Evolutionary conservation across 228 moss, liverwort and hornwort genomes (phyloP), one percentile per base, ranked within the genome.

Genomic region (Sphagnum magellanicum): DNA sequence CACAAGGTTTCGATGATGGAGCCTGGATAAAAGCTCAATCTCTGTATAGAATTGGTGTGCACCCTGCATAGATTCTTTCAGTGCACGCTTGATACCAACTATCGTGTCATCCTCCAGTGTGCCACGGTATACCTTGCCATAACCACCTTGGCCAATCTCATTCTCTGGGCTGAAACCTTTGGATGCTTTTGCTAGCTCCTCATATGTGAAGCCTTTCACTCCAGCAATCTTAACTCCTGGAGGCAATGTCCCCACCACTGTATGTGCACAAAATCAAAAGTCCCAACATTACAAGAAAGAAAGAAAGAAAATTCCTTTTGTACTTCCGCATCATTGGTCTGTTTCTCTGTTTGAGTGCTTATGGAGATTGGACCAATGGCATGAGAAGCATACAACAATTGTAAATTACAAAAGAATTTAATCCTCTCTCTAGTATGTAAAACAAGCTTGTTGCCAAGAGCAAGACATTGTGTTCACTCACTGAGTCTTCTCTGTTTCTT

Each of bases 71-170:
- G 90, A 90, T 0, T 72, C 72, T n/a, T 82, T 85, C 72, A 87
- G 77, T 6, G 92, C 87, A 5, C 90, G 87, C 77, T 92, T 95
- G 32, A 95, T 87, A 63, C 92, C 95, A 67, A 90, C 92, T 6
- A 66, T 67, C 11, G 0, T 9, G n/a, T 85, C 92, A 50, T 87
- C 87, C 6, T 76, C 74, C 50, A 92, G 67, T 5, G 74, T 63
- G 49, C 92, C 92, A 53, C 77, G 80, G 79, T 92, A 90, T 13
- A 95, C 92, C 74, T 89, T 92, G 4, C 92, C 95, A 52, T 95
- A 92, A 6, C 95, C 94, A 4, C 92, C 94, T 69, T 87, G 76
- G 5, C 91, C 94, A 4, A 94, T 79, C 51, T 88, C 78, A 16
- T 73, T 75, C 6, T 70, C 67, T 4, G 49, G 4, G 50, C 60